These are phyloP conservation scores for Corymbia maculata DNA, from an alignment of 345 rosid species.

Conservation along the genomic window DNA sequence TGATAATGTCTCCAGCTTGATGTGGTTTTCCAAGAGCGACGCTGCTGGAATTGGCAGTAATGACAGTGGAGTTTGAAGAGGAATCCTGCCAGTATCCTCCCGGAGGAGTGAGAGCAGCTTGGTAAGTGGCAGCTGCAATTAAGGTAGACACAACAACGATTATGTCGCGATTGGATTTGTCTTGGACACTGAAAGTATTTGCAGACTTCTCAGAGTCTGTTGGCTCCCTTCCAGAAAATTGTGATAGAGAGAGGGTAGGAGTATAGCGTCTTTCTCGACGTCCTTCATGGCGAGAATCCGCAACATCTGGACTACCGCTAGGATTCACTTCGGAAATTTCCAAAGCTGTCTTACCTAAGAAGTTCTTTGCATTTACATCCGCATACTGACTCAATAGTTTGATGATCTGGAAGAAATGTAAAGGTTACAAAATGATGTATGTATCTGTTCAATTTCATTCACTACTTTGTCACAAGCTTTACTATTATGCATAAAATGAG, in stretches of 20 bases:
- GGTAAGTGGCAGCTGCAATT: not conserved
- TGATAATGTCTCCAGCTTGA: not conserved
- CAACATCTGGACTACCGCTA: not conserved
- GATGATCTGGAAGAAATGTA: not conserved
- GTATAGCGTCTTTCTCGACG: not conserved
- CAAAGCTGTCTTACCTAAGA: not conserved
- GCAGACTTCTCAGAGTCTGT: not conserved
- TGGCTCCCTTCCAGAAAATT: not conserved
- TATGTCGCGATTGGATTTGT: not conserved
- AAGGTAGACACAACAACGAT: not conserved
- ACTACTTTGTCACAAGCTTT: not conserved
- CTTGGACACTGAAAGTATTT: rapidly evolving
- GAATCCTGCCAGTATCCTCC: not conserved
- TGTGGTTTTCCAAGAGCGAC: not conserved
- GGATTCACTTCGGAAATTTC: not conserved
- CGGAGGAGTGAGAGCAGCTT: not conserved
- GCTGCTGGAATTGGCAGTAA: not conserved
- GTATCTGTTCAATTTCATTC: not conserved
- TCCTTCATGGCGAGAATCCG: not conserved
- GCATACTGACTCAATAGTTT: not conserved
- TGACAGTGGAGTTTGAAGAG: not conserved
- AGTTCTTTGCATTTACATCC: not conserved
- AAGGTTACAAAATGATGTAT: not conserved
- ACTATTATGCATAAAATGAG: not conserved
- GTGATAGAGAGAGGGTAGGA: not conserved